A percentile compares a stretch with the other conserved stretches of the same genome.
These are phyloP conservation scores for Trichosanthes truncata DNA, from an alignment of 306 rosid genomes.

Conservation along the genomic window DNA sequence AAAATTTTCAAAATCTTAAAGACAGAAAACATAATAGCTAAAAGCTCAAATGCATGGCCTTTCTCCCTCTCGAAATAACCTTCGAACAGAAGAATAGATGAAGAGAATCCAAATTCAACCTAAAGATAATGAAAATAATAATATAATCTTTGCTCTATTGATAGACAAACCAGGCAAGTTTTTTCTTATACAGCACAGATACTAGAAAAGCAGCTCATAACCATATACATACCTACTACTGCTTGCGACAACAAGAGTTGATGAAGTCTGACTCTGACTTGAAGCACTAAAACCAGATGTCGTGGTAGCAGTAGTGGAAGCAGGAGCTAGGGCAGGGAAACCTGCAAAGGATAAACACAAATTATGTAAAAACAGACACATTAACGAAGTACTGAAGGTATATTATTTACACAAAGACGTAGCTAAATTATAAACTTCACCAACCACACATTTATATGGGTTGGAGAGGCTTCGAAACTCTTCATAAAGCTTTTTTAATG, in stretches of 20 bases:
- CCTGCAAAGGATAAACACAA: constrained; percentile 30
- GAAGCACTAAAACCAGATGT: constrained; percentile 42
- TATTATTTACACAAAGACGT: not conserved
- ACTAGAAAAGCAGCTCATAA: not conserved
- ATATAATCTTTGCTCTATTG: not conserved
- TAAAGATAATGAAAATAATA: not conserved
- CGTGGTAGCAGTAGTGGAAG: constrained; percentile 38
- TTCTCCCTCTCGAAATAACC: not conserved
- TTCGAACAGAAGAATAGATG: not conserved
- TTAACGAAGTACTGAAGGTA: not conserved
- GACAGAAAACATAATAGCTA: not conserved
- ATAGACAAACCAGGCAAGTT: not conserved
- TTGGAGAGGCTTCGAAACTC: not conserved
- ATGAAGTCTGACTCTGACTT: constrained; percentile 35
- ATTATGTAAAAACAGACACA: not conserved
- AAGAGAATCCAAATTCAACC: not conserved
- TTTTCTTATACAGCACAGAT: not conserved
- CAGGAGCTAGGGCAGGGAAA: constrained; percentile 19
- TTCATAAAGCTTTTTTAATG: not conserved
- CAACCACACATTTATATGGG: not conserved
- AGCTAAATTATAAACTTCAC: not conserved
- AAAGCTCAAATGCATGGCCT: not conserved
- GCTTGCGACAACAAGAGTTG: constrained; percentile 54
- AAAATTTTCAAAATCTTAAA: not conserved
- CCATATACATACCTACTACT: constrained; percentile 59